Evolutionary conservation across 1,284 basidiomycete species (phyloP).

Genomic region (Pyrrhoderma noxium): DNA sequence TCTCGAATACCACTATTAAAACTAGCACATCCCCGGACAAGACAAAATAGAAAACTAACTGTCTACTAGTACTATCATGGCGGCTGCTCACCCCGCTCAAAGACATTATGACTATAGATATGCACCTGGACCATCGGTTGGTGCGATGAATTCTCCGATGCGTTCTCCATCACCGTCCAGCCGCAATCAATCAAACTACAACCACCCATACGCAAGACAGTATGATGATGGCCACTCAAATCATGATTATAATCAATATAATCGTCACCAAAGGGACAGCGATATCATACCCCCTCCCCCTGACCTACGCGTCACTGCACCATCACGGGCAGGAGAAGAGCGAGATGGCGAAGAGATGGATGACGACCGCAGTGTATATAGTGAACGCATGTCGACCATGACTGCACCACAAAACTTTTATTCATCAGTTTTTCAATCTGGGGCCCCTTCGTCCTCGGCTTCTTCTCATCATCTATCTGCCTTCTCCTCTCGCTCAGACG

Average conservation of each 20-base stretch:
- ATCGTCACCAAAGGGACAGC: too few species aligned
- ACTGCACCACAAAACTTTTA: conserved; percentile 11
- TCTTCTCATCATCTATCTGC: conserved; percentile 12
- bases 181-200: conserved; percentile 5
- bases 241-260: too few species aligned
- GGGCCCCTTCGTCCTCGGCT: background rate
- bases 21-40: too few species aligned
- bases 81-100: background rate
- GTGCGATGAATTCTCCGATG: background rate
- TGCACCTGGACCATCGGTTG: conserved; percentile 1
- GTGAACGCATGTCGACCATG: conserved; percentile 12
- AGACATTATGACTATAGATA: conserved; percentile 5
- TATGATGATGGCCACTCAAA: too few species aligned
- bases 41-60: too few species aligned
- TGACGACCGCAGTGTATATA: conserved; percentile 16
- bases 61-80: background rate
- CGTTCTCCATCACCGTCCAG: conserved; percentile 7
- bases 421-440: conserved; percentile 13
- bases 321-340: conserved; percentile 11
- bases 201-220: conserved; percentile 2
- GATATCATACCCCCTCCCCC: background rate
- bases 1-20: too few species aligned
- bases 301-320: conserved; percentile 11
- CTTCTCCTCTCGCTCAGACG: conserved; percentile 5
- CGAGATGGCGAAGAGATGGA: conserved; percentile 10